A percentile compares a stretch with the other conserved stretches of the same genome.
Evolutionary conservation across 441 rosid genomes (phyloP).

Genomic region (Populus hybrid): DNA sequence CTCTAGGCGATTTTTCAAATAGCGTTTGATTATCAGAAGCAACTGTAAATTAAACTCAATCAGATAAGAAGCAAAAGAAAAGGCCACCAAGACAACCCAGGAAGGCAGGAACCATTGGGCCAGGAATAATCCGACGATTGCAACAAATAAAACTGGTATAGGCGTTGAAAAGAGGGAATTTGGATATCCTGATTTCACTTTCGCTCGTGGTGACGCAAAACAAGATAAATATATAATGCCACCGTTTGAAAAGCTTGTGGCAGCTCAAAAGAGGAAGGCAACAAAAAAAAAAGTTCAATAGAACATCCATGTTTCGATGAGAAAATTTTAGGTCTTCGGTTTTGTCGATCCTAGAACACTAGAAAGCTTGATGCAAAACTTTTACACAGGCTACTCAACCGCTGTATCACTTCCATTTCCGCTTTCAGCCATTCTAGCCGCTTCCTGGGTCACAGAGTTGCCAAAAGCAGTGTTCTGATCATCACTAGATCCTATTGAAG

Average conservation of each 20-base stretch:
- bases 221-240: constrained; percentile 26
- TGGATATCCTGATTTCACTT: constrained; percentile 31
- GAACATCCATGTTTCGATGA: constrained; percentile 16
- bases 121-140: background rate
- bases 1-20: no score
- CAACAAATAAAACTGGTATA: background rate
- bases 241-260: constrained; percentile 39
- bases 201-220: constrained; percentile 15
- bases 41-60: no score
- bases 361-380: constrained; percentile 16
- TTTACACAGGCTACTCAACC: constrained; percentile 40
- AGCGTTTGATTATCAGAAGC: background rate
- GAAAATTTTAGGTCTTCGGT: constrained; percentile 20
- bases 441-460: constrained; percentile 16
- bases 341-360: constrained; percentile 21
- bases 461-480: constrained; percentile 26
- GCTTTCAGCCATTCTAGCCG: constrained; percentile 1
- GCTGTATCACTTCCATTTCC: constrained; percentile 30
- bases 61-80: background rate
- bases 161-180: constrained; percentile 18
- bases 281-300: background rate
- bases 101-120: no score
- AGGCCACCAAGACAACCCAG: background rate
- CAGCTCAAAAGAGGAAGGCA: constrained; percentile 15
- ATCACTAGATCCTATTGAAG: constrained; percentile 26